These are phyloP conservation scores for Pseudopyrenochaeta lycopersici DNA, from an alignment of 2,329 filamentous ascomycete species.

Conservation along the genomic window DNA sequence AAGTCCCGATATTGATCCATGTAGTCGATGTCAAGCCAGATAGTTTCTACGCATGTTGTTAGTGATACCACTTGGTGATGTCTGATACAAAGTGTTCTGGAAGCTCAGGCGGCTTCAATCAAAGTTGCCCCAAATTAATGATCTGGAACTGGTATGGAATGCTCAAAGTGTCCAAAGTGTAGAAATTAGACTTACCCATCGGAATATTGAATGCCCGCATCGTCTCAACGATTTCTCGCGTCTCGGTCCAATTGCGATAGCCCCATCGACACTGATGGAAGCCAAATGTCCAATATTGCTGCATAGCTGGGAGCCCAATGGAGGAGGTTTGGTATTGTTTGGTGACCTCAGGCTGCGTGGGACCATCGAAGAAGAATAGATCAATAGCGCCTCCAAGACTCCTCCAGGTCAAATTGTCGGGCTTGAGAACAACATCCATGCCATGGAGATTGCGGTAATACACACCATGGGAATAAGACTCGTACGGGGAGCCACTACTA, in stretches of 20 bases:
- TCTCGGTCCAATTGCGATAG: slow-evolving; percentile 75
- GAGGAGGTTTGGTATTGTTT: slow-evolving; percentile 74
- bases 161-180: no score
- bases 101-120: no score
- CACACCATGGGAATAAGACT: slow-evolving; percentile 77
- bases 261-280: slow-evolving; percentile 88
- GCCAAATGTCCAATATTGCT: slow-evolving; percentile 81
- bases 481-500: slow-evolving; percentile 60
- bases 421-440: slow-evolving; percentile 73
- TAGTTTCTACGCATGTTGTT: slow-evolving; percentile 32
- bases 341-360: slow-evolving; percentile 72
- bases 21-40: slow-evolving; percentile 58
- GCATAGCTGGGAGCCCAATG: slow-evolving; percentile 77
- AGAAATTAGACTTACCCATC: slow-evolving; percentile 37
- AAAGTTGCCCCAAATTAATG: no score
- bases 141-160: no score
- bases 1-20: slow-evolving; percentile 64
- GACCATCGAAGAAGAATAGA: slow-evolving; percentile 80
- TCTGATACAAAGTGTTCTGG: not conserved
- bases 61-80: no score
- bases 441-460: slow-evolving; percentile 80
- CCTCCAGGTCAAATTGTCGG: slow-evolving; percentile 75
- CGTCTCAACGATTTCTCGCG: slow-evolving; percentile 66
- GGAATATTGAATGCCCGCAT: slow-evolving; percentile 66
- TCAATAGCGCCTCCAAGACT: slow-evolving; percentile 80